Base-by-base conservation (phyloP, 495 filamentous ascomycete species). In the Penicillium taxi region DNA sequence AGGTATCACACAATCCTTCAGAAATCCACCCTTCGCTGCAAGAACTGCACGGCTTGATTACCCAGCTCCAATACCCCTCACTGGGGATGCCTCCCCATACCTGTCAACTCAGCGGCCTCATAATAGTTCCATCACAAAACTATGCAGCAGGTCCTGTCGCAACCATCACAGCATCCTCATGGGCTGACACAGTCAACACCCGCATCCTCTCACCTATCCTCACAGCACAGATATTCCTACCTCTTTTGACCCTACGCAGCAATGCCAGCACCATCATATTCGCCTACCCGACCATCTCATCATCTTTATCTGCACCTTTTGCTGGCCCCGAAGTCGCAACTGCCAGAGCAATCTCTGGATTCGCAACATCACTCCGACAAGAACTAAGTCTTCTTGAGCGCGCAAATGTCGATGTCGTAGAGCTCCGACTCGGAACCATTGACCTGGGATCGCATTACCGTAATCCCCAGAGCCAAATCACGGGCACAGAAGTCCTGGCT, bases 171-270 rank as follows among this genome's bases (percentile, higher is more conserved):
- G 75, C 84, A 0, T 82, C 81, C 13, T 73, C 75, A 43, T 94
- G 90, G 74, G 82, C 84, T 36, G 87, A 96, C 52, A 80, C 82
- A 9, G 72, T 96, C 47, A 94, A 95, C 65, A 84, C 83, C 4
- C 86, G 89, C 36, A 71, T 96, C n/a, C 74, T 96, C 19, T 80
- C 84, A n/a, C 89, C 93, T 4, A 82, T 96, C 42, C 72, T 94
- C 38, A 86, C 81, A 0, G 72, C 85, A 8, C 87, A 95, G 55
- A 73, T 82, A 16, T 94, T 96, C 65, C 69, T 96, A 1, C 89
- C 86, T 0, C 77, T 84, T 17, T 70, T 96, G 28, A 80, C 76
- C 9, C 54, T 58, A 34, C 58, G 65, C 42, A 61, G 64, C 30
- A 59, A 66, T 32, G 60, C 59, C 28, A 65, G 72, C 38, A 76